Conservation (phyloP, 108 stramenopile genomes). For the Epithemia pelagica region DNA sequence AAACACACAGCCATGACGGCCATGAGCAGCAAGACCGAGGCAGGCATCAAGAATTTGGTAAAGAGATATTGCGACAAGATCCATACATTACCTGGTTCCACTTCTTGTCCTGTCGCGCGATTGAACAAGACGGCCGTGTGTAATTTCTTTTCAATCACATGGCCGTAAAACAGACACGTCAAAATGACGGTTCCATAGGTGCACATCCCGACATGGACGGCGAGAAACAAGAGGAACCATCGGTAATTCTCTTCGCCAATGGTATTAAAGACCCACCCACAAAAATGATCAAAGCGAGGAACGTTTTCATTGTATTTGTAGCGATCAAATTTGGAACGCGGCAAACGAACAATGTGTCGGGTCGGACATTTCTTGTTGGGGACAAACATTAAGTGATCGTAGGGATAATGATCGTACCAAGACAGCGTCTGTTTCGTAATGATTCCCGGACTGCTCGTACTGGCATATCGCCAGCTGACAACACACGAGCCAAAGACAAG, state of each 20-base stretch:
- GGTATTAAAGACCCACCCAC: constrained; percentile 82
- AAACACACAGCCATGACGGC: constrained; percentile 55
- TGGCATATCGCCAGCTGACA: constrained; percentile 51
- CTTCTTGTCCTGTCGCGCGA: constrained; percentile 50
- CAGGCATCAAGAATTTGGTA: constrained; percentile 21
- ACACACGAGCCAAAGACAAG: constrained; percentile 68
- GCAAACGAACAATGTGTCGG: constrained; percentile 50
- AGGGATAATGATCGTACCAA: constrained; percentile 75
- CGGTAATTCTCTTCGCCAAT: constrained; percentile 90
- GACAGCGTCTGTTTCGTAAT: constrained; percentile 49
- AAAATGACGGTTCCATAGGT: constrained; percentile 53
- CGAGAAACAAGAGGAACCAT: constrained; percentile 74
- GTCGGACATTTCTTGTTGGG: constrained; percentile 51
- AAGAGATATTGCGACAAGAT: constrained; percentile 68
- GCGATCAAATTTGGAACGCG: constrained; percentile 80
- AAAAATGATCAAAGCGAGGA: constrained; percentile 84
- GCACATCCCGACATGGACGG: constrained; percentile 72
- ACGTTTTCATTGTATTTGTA: constrained; percentile 49
- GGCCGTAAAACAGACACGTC: constrained; percentile 31
- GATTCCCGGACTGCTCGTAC: constrained; percentile 44
- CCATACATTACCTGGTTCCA: constrained; percentile 30
- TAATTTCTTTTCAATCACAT: constrained; percentile 50
- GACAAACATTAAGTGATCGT: constrained; percentile 70
- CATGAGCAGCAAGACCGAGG: constrained; percentile 36
- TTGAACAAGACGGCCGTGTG: constrained; percentile 64